phyloP scores from a whole-genome alignment of 768 basidiomycete species.

The Leucocoprinus leucothites region DNA sequence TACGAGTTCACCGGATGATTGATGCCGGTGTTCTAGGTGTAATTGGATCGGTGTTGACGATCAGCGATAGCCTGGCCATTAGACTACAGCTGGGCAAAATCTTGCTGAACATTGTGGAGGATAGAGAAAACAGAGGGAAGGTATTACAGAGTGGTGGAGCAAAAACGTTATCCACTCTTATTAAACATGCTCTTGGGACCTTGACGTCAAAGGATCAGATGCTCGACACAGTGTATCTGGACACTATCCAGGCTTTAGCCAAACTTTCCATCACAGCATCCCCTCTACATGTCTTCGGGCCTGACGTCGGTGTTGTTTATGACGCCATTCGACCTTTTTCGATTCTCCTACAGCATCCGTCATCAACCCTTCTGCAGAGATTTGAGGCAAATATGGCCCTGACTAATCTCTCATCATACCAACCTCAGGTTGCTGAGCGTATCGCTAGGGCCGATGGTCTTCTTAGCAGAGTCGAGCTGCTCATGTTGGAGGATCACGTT shows the following conservation, averaged over 20 bases:
- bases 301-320: slow-evolving; percentile 68
- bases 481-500: slow-evolving; percentile 79
- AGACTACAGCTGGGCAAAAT: slow-evolving; percentile 56
- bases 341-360: slow-evolving; percentile 63
- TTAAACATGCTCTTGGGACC: slow-evolving; percentile 44
- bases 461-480: slow-evolving; percentile 62
- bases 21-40: slow-evolving; percentile 62
- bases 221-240: slow-evolving; percentile 34
- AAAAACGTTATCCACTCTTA: slow-evolving; percentile 58
- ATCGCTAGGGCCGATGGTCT: slow-evolving; percentile 62
- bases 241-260: slow-evolving; percentile 83
- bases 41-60: slow-evolving; percentile 52
- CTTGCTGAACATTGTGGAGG: slow-evolving; percentile 71
- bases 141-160: slow-evolving; percentile 79
- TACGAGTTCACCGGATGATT: slow-evolving; percentile 55
- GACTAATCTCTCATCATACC: slow-evolving; percentile 88
- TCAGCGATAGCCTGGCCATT: slow-evolving; percentile 62
- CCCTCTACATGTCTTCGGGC: slow-evolving; percentile 88
- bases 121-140: slow-evolving; percentile 71
- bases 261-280: slow-evolving; percentile 92
- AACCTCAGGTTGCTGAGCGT: slow-evolving; percentile 58
- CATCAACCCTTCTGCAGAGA: slow-evolving; percentile 71
- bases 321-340: slow-evolving; percentile 86
- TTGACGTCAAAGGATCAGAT: slow-evolving; percentile 22
- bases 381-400: slow-evolving; percentile 97